Percentiles rank a stretch among this genome's conserved stretches.
phyloP scores from a whole-genome alignment of 73 alveolate genomes.

The Stentor roeselii region DNA sequence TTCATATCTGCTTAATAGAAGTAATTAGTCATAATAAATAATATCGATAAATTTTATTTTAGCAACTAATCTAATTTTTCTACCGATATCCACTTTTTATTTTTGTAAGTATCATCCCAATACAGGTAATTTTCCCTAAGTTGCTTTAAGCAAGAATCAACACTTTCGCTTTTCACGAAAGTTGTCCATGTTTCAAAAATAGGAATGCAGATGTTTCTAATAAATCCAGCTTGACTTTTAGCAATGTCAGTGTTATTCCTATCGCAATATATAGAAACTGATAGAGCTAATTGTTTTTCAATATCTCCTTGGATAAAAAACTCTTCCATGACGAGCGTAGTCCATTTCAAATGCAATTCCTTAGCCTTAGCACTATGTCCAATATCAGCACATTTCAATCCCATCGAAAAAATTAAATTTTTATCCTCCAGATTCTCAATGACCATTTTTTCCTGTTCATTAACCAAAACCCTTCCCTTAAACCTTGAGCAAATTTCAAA shows the following conservation, averaged over 20 bases:
- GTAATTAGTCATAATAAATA: too few species aligned
- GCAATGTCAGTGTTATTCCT: conserved; percentile 30
- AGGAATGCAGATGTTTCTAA: conserved; percentile 16
- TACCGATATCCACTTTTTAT: too few species aligned
- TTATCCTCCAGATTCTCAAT: conserved; percentile 55
- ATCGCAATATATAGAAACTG: conserved; percentile 69
- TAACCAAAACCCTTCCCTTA: conserved; percentile 26
- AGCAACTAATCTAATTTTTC: too few species aligned
- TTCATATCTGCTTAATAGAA: too few species aligned
- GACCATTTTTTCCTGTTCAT: conserved; percentile 36
- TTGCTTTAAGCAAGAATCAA: neutral
- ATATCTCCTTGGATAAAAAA: conserved; percentile 78
- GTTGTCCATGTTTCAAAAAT: neutral
- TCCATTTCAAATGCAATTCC: conserved; percentile 56
- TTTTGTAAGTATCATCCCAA: too few species aligned
- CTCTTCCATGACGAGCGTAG: conserved; percentile 71
- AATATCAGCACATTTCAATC: conserved; percentile 54
- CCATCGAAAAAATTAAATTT: conserved; percentile 39
- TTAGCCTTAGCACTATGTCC: conserved; percentile 48
- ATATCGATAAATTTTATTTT: too few species aligned
- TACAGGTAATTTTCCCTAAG: neutral
- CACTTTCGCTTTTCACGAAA: neutral
- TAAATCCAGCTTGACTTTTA: neutral
- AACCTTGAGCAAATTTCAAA: conserved; percentile 37
- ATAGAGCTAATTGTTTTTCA: conserved; percentile 66